A percentile compares a stretch with the other conserved stretches of the same genome.
These are phyloP conservation scores for Hymenoscyphus albidus DNA, from an alignment of 2,329 filamentous ascomycete species.

Conservation along the genomic window DNA sequence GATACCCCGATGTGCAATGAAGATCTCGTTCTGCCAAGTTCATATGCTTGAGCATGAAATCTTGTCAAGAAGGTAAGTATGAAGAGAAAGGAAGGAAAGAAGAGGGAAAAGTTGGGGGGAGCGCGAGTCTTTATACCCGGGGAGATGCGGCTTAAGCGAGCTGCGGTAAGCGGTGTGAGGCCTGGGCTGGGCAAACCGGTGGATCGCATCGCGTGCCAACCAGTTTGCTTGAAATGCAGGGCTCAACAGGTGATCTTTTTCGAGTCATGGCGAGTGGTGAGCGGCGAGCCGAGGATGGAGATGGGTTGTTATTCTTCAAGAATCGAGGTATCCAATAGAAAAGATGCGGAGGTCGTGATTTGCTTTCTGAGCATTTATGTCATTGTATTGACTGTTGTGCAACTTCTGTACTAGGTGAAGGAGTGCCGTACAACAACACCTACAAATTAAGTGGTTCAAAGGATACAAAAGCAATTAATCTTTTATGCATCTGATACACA, in stretches of 20 bases:
- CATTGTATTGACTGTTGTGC: background rate
- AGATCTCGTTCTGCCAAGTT: constrained; percentile 40
- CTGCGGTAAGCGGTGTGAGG: background rate
- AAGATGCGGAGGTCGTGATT: background rate
- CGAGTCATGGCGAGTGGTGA: background rate
- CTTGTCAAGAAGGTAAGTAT: constrained; percentile 39
- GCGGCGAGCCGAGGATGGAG: background rate
- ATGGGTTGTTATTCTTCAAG: background rate
- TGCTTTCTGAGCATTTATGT: background rate
- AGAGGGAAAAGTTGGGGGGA: background rate
- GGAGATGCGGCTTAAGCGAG: background rate
- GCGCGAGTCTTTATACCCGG: background rate
- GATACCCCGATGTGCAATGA: constrained; percentile 51
- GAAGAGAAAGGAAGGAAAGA: constrained; percentile 25
- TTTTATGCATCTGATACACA: background rate
- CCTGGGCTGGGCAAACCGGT: background rate
- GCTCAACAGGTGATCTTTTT: constrained; percentile 2
- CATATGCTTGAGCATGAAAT: constrained; percentile 39
- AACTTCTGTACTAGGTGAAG: background rate
- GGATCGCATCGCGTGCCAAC: background rate
- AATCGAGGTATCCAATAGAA: background rate
- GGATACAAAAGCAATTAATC: background rate
- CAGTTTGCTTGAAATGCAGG: background rate
- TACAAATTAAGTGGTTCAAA: background rate
- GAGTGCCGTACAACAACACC: background rate